phyloP scores from a whole-genome alignment of 805 yeast species.

The Starmerella powellii region DNA sequence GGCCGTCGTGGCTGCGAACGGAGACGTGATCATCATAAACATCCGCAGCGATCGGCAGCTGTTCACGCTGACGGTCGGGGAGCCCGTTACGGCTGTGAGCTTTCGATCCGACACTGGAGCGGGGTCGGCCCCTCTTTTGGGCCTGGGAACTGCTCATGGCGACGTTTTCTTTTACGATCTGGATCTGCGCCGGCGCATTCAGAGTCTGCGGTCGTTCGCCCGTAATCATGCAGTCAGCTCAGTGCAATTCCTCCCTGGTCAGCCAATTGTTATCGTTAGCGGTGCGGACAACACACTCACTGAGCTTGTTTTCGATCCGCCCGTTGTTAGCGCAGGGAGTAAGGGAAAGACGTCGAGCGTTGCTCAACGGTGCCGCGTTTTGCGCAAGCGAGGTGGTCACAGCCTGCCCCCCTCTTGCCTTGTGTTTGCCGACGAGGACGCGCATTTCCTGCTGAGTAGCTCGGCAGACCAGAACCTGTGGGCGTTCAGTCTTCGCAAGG shows the following conservation, averaged over 20 bases:
- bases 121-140: constrained; percentile 50
- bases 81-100: constrained; percentile 46
- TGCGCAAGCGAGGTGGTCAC: constrained; percentile 96
- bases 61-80: constrained; percentile 36
- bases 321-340: constrained; percentile 40
- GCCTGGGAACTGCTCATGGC: constrained; percentile 66
- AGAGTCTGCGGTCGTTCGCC: constrained; percentile 61
- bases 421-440: constrained; percentile 51
- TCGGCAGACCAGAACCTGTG: constrained; percentile 79
- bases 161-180: constrained; percentile 79
- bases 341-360: constrained; percentile 53
- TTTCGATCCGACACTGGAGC: constrained; percentile 72
- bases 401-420: constrained; percentile 75
- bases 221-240: constrained; percentile 53
- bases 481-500: constrained; percentile 86
- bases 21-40: constrained; percentile 55
- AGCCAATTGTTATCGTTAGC: constrained; percentile 74
- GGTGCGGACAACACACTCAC: constrained; percentile 86
- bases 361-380: constrained; percentile 49
- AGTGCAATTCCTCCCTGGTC: constrained; percentile 72
- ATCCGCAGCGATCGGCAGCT: constrained; percentile 48
- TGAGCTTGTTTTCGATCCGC: constrained; percentile 89
- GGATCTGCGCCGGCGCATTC: constrained; percentile 59
- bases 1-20: constrained; percentile 63
- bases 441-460: constrained; percentile 78